These are phyloP conservation scores for Citrullus amarus DNA, from an alignment of 306 rosid genomes.

Conservation along the genomic window DNA sequence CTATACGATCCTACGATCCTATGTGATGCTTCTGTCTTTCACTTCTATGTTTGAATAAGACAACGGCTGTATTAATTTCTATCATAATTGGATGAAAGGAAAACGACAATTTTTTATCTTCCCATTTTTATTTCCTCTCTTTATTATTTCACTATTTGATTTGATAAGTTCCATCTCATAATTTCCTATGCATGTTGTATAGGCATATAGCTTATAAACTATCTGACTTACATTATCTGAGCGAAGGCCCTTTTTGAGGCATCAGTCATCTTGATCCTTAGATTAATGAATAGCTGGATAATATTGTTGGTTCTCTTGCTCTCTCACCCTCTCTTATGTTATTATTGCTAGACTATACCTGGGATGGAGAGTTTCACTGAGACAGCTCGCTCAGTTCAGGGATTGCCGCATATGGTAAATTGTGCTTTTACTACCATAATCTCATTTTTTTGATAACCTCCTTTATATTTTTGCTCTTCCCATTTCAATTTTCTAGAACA, in stretches of 20 bases:
- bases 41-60: background rate
- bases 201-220: background rate
- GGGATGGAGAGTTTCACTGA: constrained; percentile 81
- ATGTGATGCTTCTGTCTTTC: background rate
- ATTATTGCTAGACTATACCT: constrained; percentile 65
- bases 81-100: background rate
- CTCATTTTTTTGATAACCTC: background rate
- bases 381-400: constrained; percentile 56
- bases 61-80: background rate
- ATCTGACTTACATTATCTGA: background rate
- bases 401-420: constrained; percentile 88
- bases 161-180: background rate
- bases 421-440: background rate
- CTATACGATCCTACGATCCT: background rate
- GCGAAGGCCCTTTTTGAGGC: background rate
- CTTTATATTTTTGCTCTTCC: background rate
- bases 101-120: background rate
- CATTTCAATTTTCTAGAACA: background rate
- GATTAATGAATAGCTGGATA: background rate
- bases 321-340: constrained; percentile 1
- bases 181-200: background rate
- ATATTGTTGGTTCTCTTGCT: background rate
- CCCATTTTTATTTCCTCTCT: background rate
- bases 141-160: background rate
- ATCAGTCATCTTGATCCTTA: background rate